These are phyloP conservation scores for Suillus lakei DNA, from an alignment of 768 basidiomycete genomes.

Conservation along the genomic window DNA sequence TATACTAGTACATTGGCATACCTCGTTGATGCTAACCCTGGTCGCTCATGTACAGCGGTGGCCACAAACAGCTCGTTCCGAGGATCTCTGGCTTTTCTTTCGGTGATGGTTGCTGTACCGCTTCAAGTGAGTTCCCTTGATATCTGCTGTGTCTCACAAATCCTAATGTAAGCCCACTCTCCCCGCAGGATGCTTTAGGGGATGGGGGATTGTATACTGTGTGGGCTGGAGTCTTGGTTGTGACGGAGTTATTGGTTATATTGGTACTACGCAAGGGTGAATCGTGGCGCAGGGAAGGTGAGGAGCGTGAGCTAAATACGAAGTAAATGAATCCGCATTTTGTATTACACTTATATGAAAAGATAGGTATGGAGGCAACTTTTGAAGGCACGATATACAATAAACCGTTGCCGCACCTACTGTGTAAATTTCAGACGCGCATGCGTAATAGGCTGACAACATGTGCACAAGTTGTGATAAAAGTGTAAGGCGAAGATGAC, in stretches of 20 bases:
- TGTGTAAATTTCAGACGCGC: too few relatives aligned
- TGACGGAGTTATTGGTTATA: slow-evolving; percentile 58
- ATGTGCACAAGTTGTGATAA: too few relatives aligned
- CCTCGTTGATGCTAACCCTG: slow-evolving; percentile 86
- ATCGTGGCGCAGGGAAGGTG: slow-evolving; percentile 58
- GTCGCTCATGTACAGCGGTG: slow-evolving; percentile 75
- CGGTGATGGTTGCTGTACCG: slow-evolving; percentile 75
- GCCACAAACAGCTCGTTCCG: slow-evolving; percentile 81
- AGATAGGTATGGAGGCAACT: too few relatives aligned
- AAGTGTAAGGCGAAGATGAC: too few relatives aligned
- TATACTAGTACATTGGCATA: slow-evolving; percentile 80
- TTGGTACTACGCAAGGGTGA: slow-evolving; percentile 63
- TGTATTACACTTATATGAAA: neutral
- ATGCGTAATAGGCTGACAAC: too few relatives aligned
- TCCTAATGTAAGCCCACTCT: slow-evolving; percentile 1
- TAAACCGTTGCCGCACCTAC: too few relatives aligned
- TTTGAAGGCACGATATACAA: too few relatives aligned
- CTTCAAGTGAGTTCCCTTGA: slow-evolving; percentile 48
- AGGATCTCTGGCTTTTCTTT: slow-evolving; percentile 70
- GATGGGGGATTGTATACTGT: slow-evolving; percentile 84
- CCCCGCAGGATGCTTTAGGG: slow-evolving; percentile 63
- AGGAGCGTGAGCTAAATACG: slow-evolving; percentile 41
- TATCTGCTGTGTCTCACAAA: neutral
- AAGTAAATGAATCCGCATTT: neutral
- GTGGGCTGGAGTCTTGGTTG: slow-evolving; percentile 56